Evolutionary conservation across 192 early-diverging fungal genomes (phyloP), one percentile per base, ranked within the genome.

Genomic region (Backusella parvicylindrica): DNA sequence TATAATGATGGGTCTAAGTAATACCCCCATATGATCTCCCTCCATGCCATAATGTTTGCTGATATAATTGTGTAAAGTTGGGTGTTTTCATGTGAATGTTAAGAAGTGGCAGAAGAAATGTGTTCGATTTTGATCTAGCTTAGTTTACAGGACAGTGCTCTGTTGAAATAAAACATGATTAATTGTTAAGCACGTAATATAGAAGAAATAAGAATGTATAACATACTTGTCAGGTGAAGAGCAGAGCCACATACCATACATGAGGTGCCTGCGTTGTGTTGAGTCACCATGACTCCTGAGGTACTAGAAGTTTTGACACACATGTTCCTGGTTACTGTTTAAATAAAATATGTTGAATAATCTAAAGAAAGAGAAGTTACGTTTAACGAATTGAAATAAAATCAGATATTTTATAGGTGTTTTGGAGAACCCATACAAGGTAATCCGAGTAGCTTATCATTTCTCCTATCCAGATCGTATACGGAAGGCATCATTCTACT

Each of bases 111-210:
- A 36, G 21, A 36, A 12, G 13, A 41, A 41, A 47, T 41, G 68
- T 12, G 53, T 28, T 28, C 12, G 53, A 1, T 9, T 18, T 21
- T 21, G 3, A 12, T 60, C 11, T 60, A 60, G 28, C 12, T n/a
- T 53, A 60, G 5, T 26, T 60, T 43, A 70, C 68, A 47, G 68
- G 68, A 41, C 68, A 70, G 47, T 70, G 68, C 41, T 70, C 68
- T 70, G 43, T 28, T 30, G 6, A 31, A 40, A 30, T 26, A 38
- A 67, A 67, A 9, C n/a, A 38, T 36, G 12, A 68, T 18, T 26
- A 66, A 36, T n/a, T 35, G 37, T 47, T 18, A 18, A 47, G 16
- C 28, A 38, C 15, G 16, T 16, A 18, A n/a, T 23, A 23, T 37
- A 21, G 9, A 26, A 15, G 18, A 18, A 41, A 31, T 31, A 18